phyloP scores from a whole-genome alignment of 2,329 filamentous ascomycete species.

The Colletotrichum theobromicola region DNA sequence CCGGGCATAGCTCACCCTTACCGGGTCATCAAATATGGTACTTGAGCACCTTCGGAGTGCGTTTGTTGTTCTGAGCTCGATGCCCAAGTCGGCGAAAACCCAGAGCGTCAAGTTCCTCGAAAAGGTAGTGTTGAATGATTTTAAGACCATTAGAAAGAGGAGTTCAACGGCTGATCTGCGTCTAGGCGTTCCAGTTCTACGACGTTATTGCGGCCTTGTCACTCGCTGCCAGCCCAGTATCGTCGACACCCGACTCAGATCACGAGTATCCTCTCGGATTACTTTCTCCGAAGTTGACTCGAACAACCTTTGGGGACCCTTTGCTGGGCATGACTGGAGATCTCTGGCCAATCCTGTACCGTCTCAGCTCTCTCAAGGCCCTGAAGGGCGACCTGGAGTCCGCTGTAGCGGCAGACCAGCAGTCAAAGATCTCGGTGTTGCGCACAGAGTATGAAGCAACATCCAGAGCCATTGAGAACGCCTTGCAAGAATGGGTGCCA shows the following conservation, averaged over 20 bases:
- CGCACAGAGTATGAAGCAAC: constrained; percentile 53
- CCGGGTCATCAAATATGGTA: constrained; percentile 62
- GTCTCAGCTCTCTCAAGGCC: constrained; percentile 57
- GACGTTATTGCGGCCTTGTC: constrained; percentile 68
- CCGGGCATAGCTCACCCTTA: constrained; percentile 57
- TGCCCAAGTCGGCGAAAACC: constrained; percentile 43
- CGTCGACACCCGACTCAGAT: constrained; percentile 51
- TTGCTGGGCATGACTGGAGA: constrained; percentile 66
- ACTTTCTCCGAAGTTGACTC: constrained; percentile 49
- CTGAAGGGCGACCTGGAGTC: constrained; percentile 57
- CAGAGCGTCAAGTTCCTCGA: constrained; percentile 63
- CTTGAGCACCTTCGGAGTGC: constrained; percentile 65
- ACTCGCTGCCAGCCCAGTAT: constrained; percentile 61
- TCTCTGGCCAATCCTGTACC: constrained; percentile 67
- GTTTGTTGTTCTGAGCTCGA: constrained; percentile 62
- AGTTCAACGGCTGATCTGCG: background rate
- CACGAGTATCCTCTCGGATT: constrained; percentile 33
- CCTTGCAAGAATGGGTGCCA: constrained; percentile 60
- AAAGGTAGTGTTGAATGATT: constrained; percentile 43
- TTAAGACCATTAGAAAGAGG: no score
- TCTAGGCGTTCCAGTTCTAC: constrained; percentile 66
- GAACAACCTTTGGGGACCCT: constrained; percentile 58
- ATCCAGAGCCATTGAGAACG: constrained; percentile 57
- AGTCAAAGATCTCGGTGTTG: background rate
- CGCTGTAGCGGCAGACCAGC: constrained; percentile 42